Conservation (phyloP, 2,329 filamentous ascomycete species). For the Emergomyces pasteurianus region DNA sequence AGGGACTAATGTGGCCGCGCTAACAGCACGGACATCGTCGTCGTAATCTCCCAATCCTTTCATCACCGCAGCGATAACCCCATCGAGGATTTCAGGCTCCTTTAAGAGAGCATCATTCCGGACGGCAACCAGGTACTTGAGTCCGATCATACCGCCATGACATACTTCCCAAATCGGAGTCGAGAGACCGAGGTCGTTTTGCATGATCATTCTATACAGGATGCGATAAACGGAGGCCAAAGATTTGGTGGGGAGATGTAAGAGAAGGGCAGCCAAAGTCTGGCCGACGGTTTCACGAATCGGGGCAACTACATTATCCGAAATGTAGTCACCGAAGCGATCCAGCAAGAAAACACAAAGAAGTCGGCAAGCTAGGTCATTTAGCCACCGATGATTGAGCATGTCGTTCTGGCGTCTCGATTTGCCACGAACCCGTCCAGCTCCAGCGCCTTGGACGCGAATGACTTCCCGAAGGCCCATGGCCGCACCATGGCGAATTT, state of each 20-base stretch:
- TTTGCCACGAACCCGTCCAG: constrained; percentile 64
- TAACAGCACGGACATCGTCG: constrained; percentile 92
- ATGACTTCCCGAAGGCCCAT: constrained; percentile 89
- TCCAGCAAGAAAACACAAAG: constrained; percentile 96
- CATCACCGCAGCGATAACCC: constrained; percentile 85
- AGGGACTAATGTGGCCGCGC: constrained; percentile 90
- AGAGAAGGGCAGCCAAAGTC: constrained; percentile 77
- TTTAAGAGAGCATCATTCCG: constrained; percentile 81
- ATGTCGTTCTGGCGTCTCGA: constrained; percentile 61
- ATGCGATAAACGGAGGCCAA: constrained; percentile 78
- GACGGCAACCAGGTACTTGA: constrained; percentile 90
- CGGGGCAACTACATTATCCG: constrained; percentile 90
- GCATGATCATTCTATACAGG: constrained; percentile 83
- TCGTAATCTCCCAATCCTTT: constrained; percentile 83
- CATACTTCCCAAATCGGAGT: constrained; percentile 83
- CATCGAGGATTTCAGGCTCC: constrained; percentile 78
- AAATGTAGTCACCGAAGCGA: constrained; percentile 94
- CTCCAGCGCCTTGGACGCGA: constrained; percentile 79
- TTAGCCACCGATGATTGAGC: constrained; percentile 75
- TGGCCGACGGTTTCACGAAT: constrained; percentile 94
- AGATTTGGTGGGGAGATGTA: constrained; percentile 65
- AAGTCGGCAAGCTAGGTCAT: constrained; percentile 87
- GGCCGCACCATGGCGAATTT: constrained; percentile 88
- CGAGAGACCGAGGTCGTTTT: constrained; percentile 63
- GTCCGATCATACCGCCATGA: constrained; percentile 93